Percentiles rank a stretch among this genome's conserved stretches.
Evolutionary conservation across 352 stramenopile species (phyloP).

Genomic region (Salisapilia sapeloensis): DNA sequence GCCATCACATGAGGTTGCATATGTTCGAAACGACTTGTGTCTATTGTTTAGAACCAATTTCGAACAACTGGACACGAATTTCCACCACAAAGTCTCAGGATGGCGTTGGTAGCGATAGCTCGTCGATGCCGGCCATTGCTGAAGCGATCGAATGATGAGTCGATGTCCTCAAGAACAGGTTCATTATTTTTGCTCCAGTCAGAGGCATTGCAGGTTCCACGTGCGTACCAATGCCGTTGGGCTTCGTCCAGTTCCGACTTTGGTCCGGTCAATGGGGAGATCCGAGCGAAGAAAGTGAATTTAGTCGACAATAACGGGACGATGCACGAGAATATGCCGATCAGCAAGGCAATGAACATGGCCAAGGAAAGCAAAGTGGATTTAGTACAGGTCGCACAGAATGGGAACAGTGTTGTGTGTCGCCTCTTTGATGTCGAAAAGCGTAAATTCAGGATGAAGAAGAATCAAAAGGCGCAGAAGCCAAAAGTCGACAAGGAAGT

Average conservation of each 20-base stretch:
- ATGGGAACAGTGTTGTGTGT: constrained; percentile 21
- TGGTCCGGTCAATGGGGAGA: constrained; percentile 40
- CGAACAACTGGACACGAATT: constrained; percentile 1
- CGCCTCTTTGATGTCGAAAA: constrained; percentile 66
- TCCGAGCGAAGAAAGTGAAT: constrained; percentile 27
- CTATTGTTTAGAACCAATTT: too few relatives aligned
- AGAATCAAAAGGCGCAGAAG: constrained; percentile 39
- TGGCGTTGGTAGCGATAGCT: not conserved
- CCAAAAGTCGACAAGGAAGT: constrained; percentile 60
- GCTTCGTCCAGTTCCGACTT: constrained; percentile 17
- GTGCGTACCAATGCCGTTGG: constrained; percentile 11
- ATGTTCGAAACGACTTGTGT: too few relatives aligned
- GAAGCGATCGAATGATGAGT: not conserved
- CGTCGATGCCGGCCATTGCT: not conserved
- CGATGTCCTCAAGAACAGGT: too few relatives aligned
- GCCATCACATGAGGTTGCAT: too few relatives aligned
- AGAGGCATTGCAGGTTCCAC: too few relatives aligned
- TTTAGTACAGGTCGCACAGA: constrained; percentile 51
- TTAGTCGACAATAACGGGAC: constrained; percentile 32
- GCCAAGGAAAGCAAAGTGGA: constrained; percentile 29
- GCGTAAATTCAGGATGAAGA: constrained; percentile 50
- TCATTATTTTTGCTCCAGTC: too few relatives aligned
- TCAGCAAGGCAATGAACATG: constrained; percentile 29
- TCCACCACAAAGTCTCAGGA: not conserved
- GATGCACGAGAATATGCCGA: constrained; percentile 28